Conservation (phyloP, 352 stramenopile genomes). For the Salisapilia sapeloensis region DNA sequence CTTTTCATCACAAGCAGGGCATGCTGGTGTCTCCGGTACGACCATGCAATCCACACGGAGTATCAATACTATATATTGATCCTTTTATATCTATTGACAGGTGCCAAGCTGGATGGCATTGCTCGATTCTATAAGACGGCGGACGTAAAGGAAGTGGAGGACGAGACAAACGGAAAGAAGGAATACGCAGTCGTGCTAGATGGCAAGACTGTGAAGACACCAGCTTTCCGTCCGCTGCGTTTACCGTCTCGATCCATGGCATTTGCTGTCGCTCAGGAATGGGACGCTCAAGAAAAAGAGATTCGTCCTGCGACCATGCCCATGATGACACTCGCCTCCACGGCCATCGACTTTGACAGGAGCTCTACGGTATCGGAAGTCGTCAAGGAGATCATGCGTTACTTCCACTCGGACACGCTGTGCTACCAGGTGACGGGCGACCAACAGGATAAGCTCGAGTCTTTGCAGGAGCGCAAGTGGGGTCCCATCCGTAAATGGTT, state of each 20-base stretch:
- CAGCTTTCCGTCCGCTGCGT: constrained; percentile 31
- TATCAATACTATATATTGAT: too few species aligned
- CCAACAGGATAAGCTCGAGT: constrained; percentile 67
- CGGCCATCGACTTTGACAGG: constrained; percentile 43
- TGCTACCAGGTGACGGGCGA: constrained; percentile 73
- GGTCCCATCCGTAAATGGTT: constrained; percentile 75
- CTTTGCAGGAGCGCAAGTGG: constrained; percentile 76
- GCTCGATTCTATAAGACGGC: constrained; percentile 76
- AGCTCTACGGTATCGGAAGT: constrained; percentile 36
- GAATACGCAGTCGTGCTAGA: constrained; percentile 60
- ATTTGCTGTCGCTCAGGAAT: constrained; percentile 61
- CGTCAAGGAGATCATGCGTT: constrained; percentile 73
- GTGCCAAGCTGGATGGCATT: constrained; percentile 66
- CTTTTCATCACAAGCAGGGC: too few species aligned
- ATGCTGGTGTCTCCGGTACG: too few species aligned
- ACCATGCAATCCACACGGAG: too few species aligned
- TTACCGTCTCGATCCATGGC: constrained; percentile 54
- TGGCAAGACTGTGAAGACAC: constrained; percentile 70
- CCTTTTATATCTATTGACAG: constrained; percentile 6
- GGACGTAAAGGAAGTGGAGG: constrained; percentile 34
- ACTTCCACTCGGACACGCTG: constrained; percentile 79
- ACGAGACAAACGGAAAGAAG: constrained; percentile 5
- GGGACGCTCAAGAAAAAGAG: constrained; percentile 57
- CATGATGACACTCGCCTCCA: constrained; percentile 77
- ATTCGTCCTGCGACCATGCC: constrained; percentile 75